phyloP scores from a whole-genome alignment of 2,329 filamentous ascomycete genomes.

The Nothopassalora personata region DNA sequence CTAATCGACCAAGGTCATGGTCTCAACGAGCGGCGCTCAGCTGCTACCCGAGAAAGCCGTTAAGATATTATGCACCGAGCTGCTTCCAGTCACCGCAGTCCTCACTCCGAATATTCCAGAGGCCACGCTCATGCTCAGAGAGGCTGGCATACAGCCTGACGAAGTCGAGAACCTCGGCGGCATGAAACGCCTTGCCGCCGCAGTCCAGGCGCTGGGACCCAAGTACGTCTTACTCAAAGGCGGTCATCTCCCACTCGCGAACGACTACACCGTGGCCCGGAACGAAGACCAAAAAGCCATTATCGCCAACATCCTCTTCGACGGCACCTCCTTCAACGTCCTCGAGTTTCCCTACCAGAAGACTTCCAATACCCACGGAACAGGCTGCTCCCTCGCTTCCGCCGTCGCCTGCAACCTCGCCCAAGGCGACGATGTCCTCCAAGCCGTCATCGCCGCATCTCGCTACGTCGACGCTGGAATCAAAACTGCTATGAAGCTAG shows the following conservation, averaged over 20 bases:
- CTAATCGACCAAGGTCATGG: conserved; percentile 66
- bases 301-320: conserved; percentile 73
- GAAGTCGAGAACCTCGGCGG: conserved; percentile 58
- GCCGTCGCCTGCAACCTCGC: conserved; percentile 71
- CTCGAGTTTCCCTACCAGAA: conserved; percentile 67
- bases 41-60: conserved; percentile 64
- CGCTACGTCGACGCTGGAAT: conserved; percentile 69
- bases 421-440: conserved; percentile 50
- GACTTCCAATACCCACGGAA: conserved; percentile 84
- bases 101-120: conserved; percentile 76
- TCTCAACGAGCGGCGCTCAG: conserved; percentile 71
- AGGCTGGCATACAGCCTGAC: conserved; percentile 41
- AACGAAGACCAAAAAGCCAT: conserved; percentile 55
- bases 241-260: conserved; percentile 75
- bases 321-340: conserved; percentile 52
- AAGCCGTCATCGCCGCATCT: conserved; percentile 63
- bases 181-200: conserved; percentile 62
- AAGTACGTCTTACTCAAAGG: conserved; percentile 83
- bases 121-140: conserved; percentile 58
- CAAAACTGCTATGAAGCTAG: conserved; percentile 56
- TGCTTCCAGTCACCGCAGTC: conserved; percentile 63
- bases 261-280: conserved; percentile 55
- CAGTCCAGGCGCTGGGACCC: conserved; percentile 64
- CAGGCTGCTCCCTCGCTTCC: conserved; percentile 87
- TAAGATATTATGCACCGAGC: conserved; percentile 50